phyloP scores from a whole-genome alignment of 2,329 filamentous ascomycete species.

The Cordyceps javanica region DNA sequence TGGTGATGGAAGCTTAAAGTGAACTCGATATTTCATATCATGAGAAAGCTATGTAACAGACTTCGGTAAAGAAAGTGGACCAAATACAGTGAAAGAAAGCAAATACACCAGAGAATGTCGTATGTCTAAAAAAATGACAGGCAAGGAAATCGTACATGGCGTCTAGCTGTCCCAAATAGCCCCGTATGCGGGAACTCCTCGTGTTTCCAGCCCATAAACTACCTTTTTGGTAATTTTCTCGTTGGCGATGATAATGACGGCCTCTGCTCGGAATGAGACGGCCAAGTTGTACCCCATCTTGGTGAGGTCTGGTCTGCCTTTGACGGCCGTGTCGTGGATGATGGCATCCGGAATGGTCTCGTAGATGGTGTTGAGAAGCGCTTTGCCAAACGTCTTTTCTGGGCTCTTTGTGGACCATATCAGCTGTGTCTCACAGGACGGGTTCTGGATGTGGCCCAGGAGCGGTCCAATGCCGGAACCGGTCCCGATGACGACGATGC shows the following conservation, averaged over 20 bases:
- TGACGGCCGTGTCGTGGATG: constrained; percentile 58
- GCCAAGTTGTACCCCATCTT: constrained; percentile 46
- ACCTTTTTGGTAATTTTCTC: constrained; percentile 60
- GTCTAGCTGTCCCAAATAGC: constrained; percentile 60
- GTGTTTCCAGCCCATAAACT: constrained; percentile 61
- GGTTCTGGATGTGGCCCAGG: constrained; percentile 50
- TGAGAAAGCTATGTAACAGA: too few relatives aligned
- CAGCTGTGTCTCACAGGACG: constrained; percentile 48
- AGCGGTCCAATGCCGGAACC: constrained; percentile 69
- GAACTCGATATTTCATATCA: too few relatives aligned
- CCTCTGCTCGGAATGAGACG: constrained; percentile 55
- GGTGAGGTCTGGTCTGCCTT: constrained; percentile 54
- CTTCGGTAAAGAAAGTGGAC: too few relatives aligned
- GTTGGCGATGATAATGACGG: constrained; percentile 69
- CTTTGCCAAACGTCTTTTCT: constrained; percentile 53
- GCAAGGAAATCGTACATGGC: neutral
- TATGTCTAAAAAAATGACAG: neutral
- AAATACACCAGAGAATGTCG: neutral
- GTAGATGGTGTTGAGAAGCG: constrained; percentile 49
- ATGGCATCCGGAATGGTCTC: constrained; percentile 55
- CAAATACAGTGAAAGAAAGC: too few relatives aligned
- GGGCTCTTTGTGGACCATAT: constrained; percentile 64
- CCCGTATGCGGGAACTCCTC: constrained; percentile 62
- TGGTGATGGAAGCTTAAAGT: too few relatives aligned
- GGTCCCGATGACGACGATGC: constrained; percentile 61